Evolutionary conservation across 2,329 filamentous ascomycete species (phyloP).

Genomic region (Botrytis paeoniae): DNA sequence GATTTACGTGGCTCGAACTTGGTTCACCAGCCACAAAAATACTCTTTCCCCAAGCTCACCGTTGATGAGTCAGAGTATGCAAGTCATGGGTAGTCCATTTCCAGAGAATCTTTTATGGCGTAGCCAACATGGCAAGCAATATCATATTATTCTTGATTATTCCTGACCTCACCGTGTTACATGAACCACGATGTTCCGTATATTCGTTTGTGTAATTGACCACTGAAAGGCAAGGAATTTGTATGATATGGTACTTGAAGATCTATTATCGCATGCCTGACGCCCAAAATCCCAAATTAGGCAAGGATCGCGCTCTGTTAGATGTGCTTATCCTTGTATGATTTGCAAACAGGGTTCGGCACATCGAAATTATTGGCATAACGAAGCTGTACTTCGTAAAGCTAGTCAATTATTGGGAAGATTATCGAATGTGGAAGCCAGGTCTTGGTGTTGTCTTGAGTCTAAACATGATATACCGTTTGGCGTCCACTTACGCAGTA

Average conservation of each 20-base stretch:
- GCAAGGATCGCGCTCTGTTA: not conserved
- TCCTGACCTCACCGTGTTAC: not conserved
- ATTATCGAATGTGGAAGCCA: not conserved
- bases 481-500: not conserved
- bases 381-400: not conserved
- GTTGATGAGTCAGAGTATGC: not conserved
- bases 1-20: not conserved
- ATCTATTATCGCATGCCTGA: not conserved
- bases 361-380: not conserved
- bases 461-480: not conserved
- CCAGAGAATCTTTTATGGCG: not conserved
- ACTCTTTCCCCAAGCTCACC: not conserved
- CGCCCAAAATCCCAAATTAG: not conserved
- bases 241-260: not conserved
- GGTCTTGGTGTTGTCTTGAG: not conserved
- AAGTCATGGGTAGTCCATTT: constrained; percentile 1
- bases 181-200: not conserved
- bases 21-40: not conserved
- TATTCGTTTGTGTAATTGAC: not conserved
- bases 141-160: not conserved
- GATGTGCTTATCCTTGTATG: not conserved
- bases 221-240: not conserved
- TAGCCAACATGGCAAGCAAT: not conserved
- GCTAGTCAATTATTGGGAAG: not conserved
- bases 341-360: not conserved